phyloP scores from a whole-genome alignment of 2,329 filamentous ascomycete genomes.

The Didymella pomorum region DNA sequence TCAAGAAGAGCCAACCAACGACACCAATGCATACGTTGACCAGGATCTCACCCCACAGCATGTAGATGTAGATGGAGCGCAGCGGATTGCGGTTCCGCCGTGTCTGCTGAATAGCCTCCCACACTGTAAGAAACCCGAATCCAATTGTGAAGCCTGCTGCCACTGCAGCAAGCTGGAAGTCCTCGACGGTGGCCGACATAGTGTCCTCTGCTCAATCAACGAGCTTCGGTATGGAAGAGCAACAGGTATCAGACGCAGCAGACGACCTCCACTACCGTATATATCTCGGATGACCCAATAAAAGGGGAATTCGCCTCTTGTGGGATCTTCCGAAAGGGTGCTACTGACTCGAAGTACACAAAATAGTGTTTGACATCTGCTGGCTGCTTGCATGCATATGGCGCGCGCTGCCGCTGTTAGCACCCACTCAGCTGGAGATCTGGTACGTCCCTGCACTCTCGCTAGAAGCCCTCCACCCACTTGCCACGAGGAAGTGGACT shows the following conservation, averaged over 20 bases:
- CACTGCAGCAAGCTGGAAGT: conserved; percentile 42
- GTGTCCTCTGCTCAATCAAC: conserved; percentile 13
- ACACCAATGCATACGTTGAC: conserved; percentile 42
- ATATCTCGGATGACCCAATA: conserved; percentile 9
- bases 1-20: conserved; percentile 45
- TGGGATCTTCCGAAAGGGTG: conserved; percentile 9
- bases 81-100: conserved; percentile 45
- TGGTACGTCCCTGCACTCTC: conserved; percentile 9
- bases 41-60: conserved; percentile 47
- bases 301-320: conserved; percentile 19
- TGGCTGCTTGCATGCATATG: conserved; percentile 20
- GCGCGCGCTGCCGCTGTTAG: conserved; percentile 19
- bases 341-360: conserved; percentile 14
- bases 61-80: conserved; percentile 46
- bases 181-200: conserved; percentile 36
- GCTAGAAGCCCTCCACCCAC: conserved; percentile 1
- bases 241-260: conserved; percentile 3
- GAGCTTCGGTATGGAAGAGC: conserved; percentile 10
- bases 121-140: conserved; percentile 46
- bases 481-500: conserved; percentile 12
- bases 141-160: conserved; percentile 49
- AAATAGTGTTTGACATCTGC: conserved; percentile 15
- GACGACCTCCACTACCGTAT: conserved; percentile 7
- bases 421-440: conserved; percentile 11
- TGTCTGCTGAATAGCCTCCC: conserved; percentile 49